Evolutionary conservation across 2,329 filamentous ascomycete genomes (phyloP).

Genomic region (Fusarium tanahbumbuense): DNA sequence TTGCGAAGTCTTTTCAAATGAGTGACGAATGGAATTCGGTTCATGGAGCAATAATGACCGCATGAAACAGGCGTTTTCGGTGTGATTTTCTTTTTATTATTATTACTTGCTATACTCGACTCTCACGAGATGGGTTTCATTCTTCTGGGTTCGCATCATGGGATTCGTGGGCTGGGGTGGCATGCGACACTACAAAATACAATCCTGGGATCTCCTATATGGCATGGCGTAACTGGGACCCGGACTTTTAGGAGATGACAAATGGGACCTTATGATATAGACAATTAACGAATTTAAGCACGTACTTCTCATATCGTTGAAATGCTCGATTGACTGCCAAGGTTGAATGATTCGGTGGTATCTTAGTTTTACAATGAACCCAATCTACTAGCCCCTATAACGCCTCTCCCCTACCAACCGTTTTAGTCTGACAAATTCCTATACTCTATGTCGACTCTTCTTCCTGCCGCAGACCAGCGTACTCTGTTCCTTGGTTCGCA

Average conservation of each 20-base stretch:
- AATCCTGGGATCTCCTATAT: slow-evolving; percentile 26
- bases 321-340: not conserved
- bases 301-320: not conserved
- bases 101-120: slow-evolving; percentile 43
- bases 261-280: slow-evolving; percentile 26
- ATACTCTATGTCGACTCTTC: slow-evolving; percentile 57
- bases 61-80: slow-evolving; percentile 42
- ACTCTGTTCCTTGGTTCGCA: slow-evolving; percentile 80
- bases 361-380: slow-evolving; percentile 38
- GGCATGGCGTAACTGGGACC: slow-evolving; percentile 22
- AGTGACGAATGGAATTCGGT: slow-evolving; percentile 29
- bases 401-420: slow-evolving; percentile 24
- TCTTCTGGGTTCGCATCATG: slow-evolving; percentile 31
- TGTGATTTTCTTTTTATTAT: slow-evolving; percentile 2
- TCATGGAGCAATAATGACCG: slow-evolving; percentile 27
- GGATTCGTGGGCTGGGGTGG: slow-evolving; percentile 27
- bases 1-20: slow-evolving; percentile 69
- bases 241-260: slow-evolving; percentile 7
- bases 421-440: slow-evolving; percentile 5
- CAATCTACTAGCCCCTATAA: slow-evolving; percentile 36
- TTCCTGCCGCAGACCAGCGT: slow-evolving; percentile 68
- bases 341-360: slow-evolving; percentile 42
- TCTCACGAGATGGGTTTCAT: slow-evolving; percentile 46
- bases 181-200: slow-evolving; percentile 39
- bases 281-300: slow-evolving; percentile 21